Percentiles rank a stretch among this genome's conserved stretches.
Conservation (phyloP, 257 asterid species). For the Lantana camara region DNA sequence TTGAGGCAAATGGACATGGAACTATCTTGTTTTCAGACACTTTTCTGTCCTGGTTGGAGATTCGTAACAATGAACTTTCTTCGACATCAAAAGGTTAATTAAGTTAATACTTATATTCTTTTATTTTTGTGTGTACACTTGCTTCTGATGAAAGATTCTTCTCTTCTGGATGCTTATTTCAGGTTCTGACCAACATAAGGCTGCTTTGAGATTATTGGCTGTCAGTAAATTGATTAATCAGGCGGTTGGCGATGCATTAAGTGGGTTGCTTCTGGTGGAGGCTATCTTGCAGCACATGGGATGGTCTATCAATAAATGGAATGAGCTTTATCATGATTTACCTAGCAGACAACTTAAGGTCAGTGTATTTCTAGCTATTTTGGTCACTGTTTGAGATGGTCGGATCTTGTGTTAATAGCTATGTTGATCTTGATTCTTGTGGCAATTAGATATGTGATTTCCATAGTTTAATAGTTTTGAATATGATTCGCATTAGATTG, state of each 20-base stretch:
- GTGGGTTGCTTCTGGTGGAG: constrained; percentile 88
- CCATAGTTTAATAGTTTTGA: neutral
- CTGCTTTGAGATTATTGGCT: constrained; percentile 82
- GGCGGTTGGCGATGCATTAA: constrained; percentile 91
- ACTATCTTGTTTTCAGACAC: constrained; percentile 84
- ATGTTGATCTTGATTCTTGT: neutral
- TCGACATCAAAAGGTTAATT: constrained; percentile 61
- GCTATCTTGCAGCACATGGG: constrained; percentile 69
- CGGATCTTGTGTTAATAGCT: neutral
- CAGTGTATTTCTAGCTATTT: constrained; percentile 2
- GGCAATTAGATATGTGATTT: neutral
- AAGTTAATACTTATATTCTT: constrained; percentile 35
- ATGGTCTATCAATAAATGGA: constrained; percentile 85
- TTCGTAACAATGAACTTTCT: constrained; percentile 46
- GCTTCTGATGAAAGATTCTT: constrained; percentile 9
- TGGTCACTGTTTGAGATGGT: constrained; percentile 40
- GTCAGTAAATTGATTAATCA: constrained; percentile 84
- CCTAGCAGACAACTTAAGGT: constrained; percentile 99
- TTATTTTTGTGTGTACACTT: constrained; percentile 20
- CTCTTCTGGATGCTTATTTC: constrained; percentile 32
- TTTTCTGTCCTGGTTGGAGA: constrained; percentile 62
- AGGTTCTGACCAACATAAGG: constrained; percentile 77
- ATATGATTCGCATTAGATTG: neutral
- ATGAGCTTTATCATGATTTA: constrained; percentile 79
- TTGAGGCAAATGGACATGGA: constrained; percentile 99